Conservation (phyloP, 2,329 filamentous ascomycete genomes). For the Aspergillus hiratsukae region DNA sequence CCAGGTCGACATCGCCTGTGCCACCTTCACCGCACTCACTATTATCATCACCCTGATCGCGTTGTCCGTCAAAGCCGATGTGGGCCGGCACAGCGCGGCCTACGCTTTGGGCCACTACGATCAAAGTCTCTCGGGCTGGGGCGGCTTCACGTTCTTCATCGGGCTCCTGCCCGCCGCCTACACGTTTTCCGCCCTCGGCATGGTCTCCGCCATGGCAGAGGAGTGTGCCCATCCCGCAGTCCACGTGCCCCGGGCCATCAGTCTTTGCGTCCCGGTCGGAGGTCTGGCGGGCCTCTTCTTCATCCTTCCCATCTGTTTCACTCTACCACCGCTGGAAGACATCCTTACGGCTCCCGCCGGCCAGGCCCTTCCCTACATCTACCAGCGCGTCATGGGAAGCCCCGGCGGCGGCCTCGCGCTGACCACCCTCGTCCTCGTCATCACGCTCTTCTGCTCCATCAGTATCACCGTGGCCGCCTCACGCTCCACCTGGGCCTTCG, state of each 20-base stretch:
- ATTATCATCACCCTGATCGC: constrained; percentile 57
- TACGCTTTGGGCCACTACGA: constrained; percentile 57
- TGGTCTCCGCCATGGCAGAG: constrained; percentile 61
- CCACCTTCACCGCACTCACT: constrained; percentile 51
- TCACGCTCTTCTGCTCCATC: constrained; percentile 53
- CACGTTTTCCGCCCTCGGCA: constrained; percentile 57
- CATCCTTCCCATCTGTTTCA: constrained; percentile 52
- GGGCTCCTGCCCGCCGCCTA: constrained; percentile 57
- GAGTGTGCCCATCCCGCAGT: constrained; percentile 52
- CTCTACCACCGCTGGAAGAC: constrained; percentile 44
- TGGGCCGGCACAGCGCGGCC: constrained; percentile 48
- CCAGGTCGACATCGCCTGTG: constrained; percentile 55
- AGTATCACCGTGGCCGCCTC: constrained; percentile 51
- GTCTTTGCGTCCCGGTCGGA: constrained; percentile 50
- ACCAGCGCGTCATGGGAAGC: constrained; percentile 47
- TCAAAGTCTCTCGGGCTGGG: constrained; percentile 53
- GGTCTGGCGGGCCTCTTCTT: constrained; percentile 54
- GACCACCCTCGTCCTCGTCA: constrained; percentile 47
- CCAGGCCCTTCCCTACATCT: constrained; percentile 51
- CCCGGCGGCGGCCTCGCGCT: constrained; percentile 47
- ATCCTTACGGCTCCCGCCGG: constrained; percentile 43
- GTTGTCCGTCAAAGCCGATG: constrained; percentile 51
- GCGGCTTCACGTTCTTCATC: constrained; percentile 59
- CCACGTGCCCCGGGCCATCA: constrained; percentile 51
- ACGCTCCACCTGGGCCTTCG: constrained; percentile 44